Conservation (phyloP, 2,329 filamentous ascomycete genomes). For the Diaporthe ilicicola region DNA sequence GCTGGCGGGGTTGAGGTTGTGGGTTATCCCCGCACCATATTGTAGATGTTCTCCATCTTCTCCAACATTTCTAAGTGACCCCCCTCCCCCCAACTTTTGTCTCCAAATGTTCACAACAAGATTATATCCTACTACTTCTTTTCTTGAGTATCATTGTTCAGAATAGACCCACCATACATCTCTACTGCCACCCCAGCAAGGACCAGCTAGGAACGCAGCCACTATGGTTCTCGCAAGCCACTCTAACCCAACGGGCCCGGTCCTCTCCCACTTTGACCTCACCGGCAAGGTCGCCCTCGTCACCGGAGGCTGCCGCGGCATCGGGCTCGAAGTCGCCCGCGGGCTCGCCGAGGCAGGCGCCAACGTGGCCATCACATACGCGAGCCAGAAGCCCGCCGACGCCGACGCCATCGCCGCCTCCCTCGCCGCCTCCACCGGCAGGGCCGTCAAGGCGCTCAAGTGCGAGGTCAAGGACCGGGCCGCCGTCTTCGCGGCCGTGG, state of each 20-base stretch:
- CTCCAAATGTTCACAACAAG: neutral
- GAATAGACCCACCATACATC: neutral
- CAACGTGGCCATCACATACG: conserved; percentile 44
- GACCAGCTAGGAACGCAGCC: neutral
- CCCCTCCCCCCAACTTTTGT: neutral
- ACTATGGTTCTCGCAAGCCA: conserved; percentile 42
- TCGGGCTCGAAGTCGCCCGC: conserved; percentile 43
- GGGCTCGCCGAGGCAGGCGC: conserved; percentile 42
- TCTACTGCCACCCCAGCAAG: neutral
- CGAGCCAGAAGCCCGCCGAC: conserved; percentile 39
- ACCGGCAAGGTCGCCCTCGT: conserved; percentile 42
- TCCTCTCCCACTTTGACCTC: conserved; percentile 43
- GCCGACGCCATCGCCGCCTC: conserved; percentile 39
- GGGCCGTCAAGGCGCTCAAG: conserved; percentile 45
- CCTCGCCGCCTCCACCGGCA: conserved; percentile 32
- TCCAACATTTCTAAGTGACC: neutral
- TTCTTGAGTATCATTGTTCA: too few relatives aligned
- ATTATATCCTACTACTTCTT: neutral
- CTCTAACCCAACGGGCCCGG: conserved; percentile 41
- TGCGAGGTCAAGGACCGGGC: conserved; percentile 46
- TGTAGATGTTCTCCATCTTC: neutral
- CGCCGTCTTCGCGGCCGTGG: conserved; percentile 42
- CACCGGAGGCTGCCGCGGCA: conserved; percentile 42
- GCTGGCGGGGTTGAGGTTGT: neutral
- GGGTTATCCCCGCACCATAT: neutral